Percentiles rank a stretch among this genome's conserved stretches.
Conservation (phyloP, 257 asterid species). For the Mitragyna speciosa region DNA sequence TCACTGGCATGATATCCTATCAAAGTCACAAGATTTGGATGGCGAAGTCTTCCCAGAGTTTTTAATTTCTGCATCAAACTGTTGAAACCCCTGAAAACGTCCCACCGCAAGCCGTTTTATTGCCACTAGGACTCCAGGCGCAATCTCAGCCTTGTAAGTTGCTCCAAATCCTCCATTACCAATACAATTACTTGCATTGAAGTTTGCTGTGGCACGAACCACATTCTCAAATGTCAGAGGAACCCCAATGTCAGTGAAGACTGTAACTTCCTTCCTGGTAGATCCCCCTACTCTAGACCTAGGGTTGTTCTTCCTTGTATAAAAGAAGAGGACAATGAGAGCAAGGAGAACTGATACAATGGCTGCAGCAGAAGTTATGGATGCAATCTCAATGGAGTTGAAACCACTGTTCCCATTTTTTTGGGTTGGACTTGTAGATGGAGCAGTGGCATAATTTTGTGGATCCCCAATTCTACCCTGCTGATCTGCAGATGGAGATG, state of each 20-base stretch:
- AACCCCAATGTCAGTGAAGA: conserved; percentile 70
- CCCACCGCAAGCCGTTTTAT: conserved; percentile 81
- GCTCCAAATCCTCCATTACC: conserved; percentile 98
- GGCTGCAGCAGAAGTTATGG: conserved; percentile 79
- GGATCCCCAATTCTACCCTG: conserved; percentile 47
- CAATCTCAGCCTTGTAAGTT: conserved; percentile 88
- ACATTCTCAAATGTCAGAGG: conserved; percentile 81
- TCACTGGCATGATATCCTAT: conserved; percentile 90
- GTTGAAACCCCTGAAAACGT: conserved; percentile 71
- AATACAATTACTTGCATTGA: conserved; percentile 84
- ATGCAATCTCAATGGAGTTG: conserved; percentile 79
- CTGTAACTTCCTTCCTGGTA: conserved; percentile 67
- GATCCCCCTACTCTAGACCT: conserved; percentile 88
- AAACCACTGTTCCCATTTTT: conserved; percentile 35
- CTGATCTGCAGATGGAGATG: conserved; percentile 49
- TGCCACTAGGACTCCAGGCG: conserved; percentile 81
- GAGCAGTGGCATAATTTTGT: conserved; percentile 35
- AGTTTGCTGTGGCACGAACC: conserved; percentile 71
- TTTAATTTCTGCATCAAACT: conserved; percentile 80
- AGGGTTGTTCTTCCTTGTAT: conserved; percentile 77
- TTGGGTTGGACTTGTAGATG: conserved; percentile 34
- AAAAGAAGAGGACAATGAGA: conserved; percentile 62
- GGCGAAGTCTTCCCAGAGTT: conserved; percentile 80
- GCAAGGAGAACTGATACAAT: conserved; percentile 74
- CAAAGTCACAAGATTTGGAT: conserved; percentile 81